Percentiles rank a stretch among this genome's conserved stretches.
Conservation (phyloP, 139 green algal genomes). For the Eudorina sp. region DNA sequence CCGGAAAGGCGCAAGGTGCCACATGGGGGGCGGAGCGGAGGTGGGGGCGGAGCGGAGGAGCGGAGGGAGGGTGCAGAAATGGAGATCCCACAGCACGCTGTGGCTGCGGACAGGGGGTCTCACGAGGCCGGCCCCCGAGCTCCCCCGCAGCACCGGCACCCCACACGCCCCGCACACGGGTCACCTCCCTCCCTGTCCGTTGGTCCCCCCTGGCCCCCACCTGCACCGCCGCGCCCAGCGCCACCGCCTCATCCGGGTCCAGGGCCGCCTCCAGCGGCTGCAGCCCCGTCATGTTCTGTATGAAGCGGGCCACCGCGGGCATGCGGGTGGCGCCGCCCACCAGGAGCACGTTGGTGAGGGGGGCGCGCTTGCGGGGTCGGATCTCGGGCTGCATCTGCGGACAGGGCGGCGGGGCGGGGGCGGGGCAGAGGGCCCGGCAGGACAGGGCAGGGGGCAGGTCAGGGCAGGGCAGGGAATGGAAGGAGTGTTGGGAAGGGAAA, state of each 20-base stretch:
- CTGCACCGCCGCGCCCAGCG: slow-evolving; percentile 88
- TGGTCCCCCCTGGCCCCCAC: not conserved
- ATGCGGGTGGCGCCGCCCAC: slow-evolving; percentile 92
- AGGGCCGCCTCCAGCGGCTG: slow-evolving; percentile 61
- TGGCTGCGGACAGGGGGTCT: too few species aligned
- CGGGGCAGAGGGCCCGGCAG: not conserved
- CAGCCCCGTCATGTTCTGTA: slow-evolving; percentile 91
- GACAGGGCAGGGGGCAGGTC: not conserved
- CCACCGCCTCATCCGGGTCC: slow-evolving; percentile 90
- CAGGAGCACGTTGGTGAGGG: slow-evolving; percentile 84
- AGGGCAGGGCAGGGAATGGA: too few species aligned
- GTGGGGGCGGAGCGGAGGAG: too few species aligned
- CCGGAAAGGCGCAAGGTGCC: too few species aligned
- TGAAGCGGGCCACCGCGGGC: slow-evolving; percentile 81
- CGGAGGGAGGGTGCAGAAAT: too few species aligned
- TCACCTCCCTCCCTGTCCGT: not conserved
- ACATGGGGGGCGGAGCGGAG: too few species aligned
- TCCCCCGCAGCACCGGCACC: too few species aligned
- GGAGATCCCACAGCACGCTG: too few species aligned
- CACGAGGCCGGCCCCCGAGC: too few species aligned
- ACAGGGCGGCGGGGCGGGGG: not conserved
- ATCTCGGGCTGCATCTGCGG: slow-evolving; percentile 69
- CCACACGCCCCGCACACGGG: not conserved
- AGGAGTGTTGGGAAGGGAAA: too few species aligned
- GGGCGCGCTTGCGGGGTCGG: slow-evolving; percentile 72